Percentiles rank a stretch among this genome's conserved stretches.
Conservation (phyloP, 2,329 filamentous ascomycete species). For the Alternaria infectoria region DNA sequence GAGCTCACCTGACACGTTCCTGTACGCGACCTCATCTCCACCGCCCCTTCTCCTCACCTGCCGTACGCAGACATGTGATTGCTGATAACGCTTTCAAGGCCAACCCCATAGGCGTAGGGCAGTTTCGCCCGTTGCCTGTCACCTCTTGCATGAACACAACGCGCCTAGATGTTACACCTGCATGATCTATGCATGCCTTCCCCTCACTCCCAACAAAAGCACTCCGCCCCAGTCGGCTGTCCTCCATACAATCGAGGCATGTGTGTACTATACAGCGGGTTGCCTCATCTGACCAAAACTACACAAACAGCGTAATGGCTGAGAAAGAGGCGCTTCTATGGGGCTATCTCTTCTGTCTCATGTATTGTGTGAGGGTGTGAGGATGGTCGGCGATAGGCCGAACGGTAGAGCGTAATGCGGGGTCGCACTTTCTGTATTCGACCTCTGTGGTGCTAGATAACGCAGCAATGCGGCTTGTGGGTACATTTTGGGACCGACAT, state of each 20-base stretch:
- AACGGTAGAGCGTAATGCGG: background rate
- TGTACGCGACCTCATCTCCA: background rate
- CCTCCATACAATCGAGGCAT: slow-evolving; percentile 8
- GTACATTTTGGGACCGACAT: background rate
- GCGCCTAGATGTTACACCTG: slow-evolving; percentile 26
- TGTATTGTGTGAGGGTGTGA: background rate
- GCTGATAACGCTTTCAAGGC: background rate
- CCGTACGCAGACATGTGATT: background rate
- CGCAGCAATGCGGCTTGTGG: background rate
- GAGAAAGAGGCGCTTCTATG: background rate
- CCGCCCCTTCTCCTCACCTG: background rate
- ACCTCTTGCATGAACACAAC: slow-evolving; percentile 12
- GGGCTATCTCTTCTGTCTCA: background rate
- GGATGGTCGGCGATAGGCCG: background rate
- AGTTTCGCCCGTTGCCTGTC: background rate
- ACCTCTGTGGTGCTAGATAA: background rate
- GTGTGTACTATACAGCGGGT: slow-evolving; percentile 3
- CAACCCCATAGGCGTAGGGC: slow-evolving; percentile 2
- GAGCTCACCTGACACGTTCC: background rate
- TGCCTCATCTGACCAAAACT: background rate
- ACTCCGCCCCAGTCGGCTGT: slow-evolving; percentile 13
- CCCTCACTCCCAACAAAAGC: slow-evolving; percentile 27
- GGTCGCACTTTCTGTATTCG: background rate
- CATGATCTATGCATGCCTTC: slow-evolving; percentile 21
- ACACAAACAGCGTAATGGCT: background rate